Evolutionary conservation across 192 early-diverging fungal species (phyloP).

Genomic region (Haplosporangium gracile): DNA sequence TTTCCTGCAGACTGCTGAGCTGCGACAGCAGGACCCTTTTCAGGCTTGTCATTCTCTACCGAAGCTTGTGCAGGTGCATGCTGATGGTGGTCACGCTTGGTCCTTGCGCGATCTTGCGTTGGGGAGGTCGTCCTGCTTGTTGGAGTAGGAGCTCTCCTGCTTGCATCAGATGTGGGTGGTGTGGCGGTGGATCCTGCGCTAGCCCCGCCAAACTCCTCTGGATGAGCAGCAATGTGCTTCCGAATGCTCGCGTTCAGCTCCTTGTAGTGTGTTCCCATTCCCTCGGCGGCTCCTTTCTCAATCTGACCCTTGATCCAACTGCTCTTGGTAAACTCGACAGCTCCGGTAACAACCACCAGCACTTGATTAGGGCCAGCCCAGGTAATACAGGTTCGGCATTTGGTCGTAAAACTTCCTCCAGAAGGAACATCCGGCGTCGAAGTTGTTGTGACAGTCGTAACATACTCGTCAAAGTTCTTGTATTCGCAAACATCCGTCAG

Average conservation of each 20-base stretch:
- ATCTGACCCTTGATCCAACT: slow-evolving; percentile 66
- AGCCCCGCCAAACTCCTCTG: slow-evolving; percentile 23
- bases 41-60: neutral
- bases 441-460: slow-evolving; percentile 63
- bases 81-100: neutral
- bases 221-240: slow-evolving; percentile 31
- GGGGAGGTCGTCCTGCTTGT: neutral
- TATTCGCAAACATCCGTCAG: slow-evolving; percentile 62
- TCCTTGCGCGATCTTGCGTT: neutral
- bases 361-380: slow-evolving; percentile 60
- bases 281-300: slow-evolving; percentile 45
- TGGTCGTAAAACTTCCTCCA: slow-evolving; percentile 66
- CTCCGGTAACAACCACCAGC: slow-evolving; percentile 63
- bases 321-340: slow-evolving; percentile 66
- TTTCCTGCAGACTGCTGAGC: neutral
- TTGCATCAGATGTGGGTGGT: neutral
- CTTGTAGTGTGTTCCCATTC: slow-evolving; percentile 44
- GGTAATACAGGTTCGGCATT: slow-evolving; percentile 68
- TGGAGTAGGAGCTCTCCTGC: slow-evolving; percentile 3
- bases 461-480: slow-evolving; percentile 62
- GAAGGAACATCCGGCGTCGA: slow-evolving; percentile 71
- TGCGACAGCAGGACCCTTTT: neutral
- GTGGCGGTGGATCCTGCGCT: neutral
- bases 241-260: slow-evolving; percentile 36
- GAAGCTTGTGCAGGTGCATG: neutral